Base-by-base conservation (phyloP, 805 yeast species). In the Wickerhamiella dianesei region DNA sequence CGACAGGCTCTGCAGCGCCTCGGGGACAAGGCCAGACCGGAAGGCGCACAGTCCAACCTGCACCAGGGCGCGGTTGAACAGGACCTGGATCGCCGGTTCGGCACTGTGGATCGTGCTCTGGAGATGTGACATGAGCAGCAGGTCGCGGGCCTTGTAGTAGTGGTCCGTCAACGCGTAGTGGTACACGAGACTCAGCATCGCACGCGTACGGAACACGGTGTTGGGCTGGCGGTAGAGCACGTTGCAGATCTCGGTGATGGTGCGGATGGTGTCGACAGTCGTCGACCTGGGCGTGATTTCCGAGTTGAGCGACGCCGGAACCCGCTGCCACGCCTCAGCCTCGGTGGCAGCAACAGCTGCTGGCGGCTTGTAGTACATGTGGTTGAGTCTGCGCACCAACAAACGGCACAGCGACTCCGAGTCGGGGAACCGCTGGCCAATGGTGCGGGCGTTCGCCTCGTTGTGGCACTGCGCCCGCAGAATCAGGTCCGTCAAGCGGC, bases 21-120 rank as follows among this genome's bases (percentile, higher is more conserved):
- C 97, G 57, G 73, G 75, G 58, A 88, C 77, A 56, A 82, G 73
- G 19, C 97, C 96, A 45, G 76, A 67, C 64, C 95, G 79, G 80
- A 92, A 92, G 14, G 98, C 97, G 64, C 94, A 79, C 55, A 92
- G 75, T 50, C 98, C 99, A 53, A 94, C 75, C 68, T 92, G 98
- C 52, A 86, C 96, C 53, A 92, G 75, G 16, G 95, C 87, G 65
- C 99, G 77, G 74, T 92, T 92, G 75, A 86, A 92, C 57, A 86
- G 73, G 47, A 92, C 87, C 73, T 92, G 98, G 56, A 89, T 68
- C 35, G 80, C 69, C 32, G 94, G 77, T 58, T 89, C 97, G 32
- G 94, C 81, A 44, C 79, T 75, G 64, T 84, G 85, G 56, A 89
- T 85, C 41, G 82, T 72, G 25, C 83, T 72, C 70, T 85, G 94